Conservation (phyloP, 345 rosid genomes). For the Lagerstroemia speciosa region DNA sequence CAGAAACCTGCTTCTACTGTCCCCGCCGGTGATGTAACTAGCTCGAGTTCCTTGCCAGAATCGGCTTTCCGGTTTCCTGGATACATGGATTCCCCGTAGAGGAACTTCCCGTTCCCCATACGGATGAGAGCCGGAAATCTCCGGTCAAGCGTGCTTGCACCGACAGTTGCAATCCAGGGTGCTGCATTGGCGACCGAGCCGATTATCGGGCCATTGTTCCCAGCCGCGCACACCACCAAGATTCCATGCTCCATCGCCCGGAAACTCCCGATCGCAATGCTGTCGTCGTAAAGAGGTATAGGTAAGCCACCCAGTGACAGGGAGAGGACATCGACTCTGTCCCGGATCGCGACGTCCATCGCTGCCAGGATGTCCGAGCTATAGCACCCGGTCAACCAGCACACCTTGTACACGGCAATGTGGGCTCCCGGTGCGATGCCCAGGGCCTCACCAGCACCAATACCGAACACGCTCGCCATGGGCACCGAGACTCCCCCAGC, state of each 20-base stretch:
- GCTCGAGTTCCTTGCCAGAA: conserved; percentile 41
- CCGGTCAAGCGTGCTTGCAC: conserved; percentile 89
- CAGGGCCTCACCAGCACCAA: conserved; percentile 66
- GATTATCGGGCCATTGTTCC: conserved; percentile 76
- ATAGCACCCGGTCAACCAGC: conserved; percentile 82
- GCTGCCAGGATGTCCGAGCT: conserved; percentile 89
- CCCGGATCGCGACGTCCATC: conserved; percentile 68
- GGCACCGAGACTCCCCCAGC: conserved; percentile 67
- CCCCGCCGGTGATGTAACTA: conserved; percentile 49
- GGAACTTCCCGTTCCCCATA: conserved; percentile 40
- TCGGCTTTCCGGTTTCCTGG: conserved; percentile 41
- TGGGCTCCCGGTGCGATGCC: conserved; percentile 90
- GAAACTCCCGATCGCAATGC: conserved; percentile 81
- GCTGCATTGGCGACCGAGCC: conserved; percentile 81
- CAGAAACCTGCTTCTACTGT: conserved; percentile 66
- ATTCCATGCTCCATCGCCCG: conserved; percentile 80
- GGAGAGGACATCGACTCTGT: conserved; percentile 78
- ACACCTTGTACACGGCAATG: conserved; percentile 78
- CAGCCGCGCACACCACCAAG: conserved; percentile 80
- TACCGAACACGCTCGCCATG: conserved; percentile 61
- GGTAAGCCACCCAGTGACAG: conserved; percentile 89
- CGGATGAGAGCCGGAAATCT: conserved; percentile 67
- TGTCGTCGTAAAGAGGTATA: conserved; percentile 65
- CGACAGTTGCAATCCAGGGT: conserved; percentile 85
- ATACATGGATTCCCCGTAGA: conserved; percentile 74